Evolutionary conservation across 768 basidiomycete genomes (phyloP).

Genomic region (Mycena albidolilacea): DNA sequence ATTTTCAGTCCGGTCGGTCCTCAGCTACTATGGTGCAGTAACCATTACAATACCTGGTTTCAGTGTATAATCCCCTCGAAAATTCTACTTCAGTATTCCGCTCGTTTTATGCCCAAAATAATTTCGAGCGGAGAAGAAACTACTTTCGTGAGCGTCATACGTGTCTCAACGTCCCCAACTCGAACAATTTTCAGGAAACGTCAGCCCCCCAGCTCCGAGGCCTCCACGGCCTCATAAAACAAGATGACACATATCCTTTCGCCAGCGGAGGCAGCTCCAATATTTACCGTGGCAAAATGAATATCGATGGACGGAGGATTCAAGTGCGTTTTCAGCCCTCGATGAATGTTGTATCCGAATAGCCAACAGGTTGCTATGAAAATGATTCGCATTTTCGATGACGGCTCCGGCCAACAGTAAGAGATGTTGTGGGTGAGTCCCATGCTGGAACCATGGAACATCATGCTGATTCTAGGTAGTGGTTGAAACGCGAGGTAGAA

Average conservation of each 20-base stretch:
- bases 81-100: no score
- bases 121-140: conserved; percentile 1
- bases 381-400: conserved; percentile 23
- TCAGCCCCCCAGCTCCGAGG: neutral
- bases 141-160: neutral
- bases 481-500: conserved; percentile 27
- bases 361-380: conserved; percentile 32
- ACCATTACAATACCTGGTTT: no score
- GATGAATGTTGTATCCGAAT: neutral
- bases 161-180: neutral
- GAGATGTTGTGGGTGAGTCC: conserved; percentile 23
- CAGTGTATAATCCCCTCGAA: no score
- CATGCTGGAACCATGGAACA: neutral
- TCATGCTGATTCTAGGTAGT: neutral
- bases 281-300: conserved; percentile 18
- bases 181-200: neutral
- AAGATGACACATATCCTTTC: conserved; percentile 28
- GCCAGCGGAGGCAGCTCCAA: conserved; percentile 20
- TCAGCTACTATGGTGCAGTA: no score
- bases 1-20: no score
- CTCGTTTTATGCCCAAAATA: neutral
- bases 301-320: conserved; percentile 25
- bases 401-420: conserved; percentile 5
- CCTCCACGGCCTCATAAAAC: conserved; percentile 14
- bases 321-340: neutral